phyloP scores from a whole-genome alignment of 306 rosid genomes.

The Vicia faba region DNA sequence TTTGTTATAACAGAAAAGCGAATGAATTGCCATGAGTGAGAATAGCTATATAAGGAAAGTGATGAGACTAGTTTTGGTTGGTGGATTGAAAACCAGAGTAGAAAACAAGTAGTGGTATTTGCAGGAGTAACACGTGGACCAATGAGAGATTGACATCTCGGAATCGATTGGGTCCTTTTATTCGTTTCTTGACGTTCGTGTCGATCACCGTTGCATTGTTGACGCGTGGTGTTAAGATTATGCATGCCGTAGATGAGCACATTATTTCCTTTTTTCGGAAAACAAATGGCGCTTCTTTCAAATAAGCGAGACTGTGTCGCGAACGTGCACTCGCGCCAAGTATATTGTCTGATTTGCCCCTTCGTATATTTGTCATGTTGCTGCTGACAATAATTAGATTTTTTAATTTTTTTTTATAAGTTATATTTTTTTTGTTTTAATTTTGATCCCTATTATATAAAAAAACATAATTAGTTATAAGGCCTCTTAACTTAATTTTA shows the following conservation, averaged over 20 bases:
- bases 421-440: no score
- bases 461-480: no score
- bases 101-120: constrained; percentile 47
- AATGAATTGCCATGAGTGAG: constrained; percentile 52
- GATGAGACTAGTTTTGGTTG: constrained; percentile 36
- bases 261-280: constrained; percentile 44
- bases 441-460: no score
- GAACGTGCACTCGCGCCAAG: neutral
- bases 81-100: constrained; percentile 36
- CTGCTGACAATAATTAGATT: no score
- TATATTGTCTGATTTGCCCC: constrained; percentile 16
- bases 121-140: constrained; percentile 49
- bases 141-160: constrained; percentile 28
- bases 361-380: no score
- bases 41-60: constrained; percentile 75
- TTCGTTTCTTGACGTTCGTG: constrained; percentile 24
- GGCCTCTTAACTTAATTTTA: no score
- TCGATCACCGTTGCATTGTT: constrained; percentile 38
- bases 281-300: constrained; percentile 28
- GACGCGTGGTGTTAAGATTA: constrained; percentile 67
- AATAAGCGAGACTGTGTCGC: neutral
- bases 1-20: constrained; percentile 53
- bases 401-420: no score
- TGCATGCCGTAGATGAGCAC: constrained; percentile 40
- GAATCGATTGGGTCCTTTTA: neutral